Evolutionary conservation across 306 rosid genomes (phyloP).

Genomic region (Cyamopsis tetragonoloba): DNA sequence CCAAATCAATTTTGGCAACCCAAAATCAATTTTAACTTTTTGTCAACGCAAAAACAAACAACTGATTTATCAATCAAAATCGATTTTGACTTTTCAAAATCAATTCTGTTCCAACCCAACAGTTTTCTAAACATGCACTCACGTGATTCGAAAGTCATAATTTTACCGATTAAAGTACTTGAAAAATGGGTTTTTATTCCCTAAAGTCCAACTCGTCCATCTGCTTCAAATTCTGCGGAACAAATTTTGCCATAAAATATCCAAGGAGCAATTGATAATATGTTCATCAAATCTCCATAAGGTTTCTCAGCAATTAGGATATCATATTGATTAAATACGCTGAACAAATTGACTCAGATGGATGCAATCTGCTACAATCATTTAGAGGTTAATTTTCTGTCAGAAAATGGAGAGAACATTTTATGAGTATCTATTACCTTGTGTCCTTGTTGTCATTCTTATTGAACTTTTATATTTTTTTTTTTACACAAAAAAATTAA

Average conservation of each 20-base stretch:
- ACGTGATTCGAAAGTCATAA: no score
- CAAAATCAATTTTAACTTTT: no score
- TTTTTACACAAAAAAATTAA: background rate
- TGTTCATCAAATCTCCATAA: background rate
- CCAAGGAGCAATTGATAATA: background rate
- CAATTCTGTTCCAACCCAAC: no score
- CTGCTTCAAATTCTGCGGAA: background rate
- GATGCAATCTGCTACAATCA: slow-evolving; percentile 31
- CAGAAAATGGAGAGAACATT: background rate
- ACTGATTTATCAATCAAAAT: no score
- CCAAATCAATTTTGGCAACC: no score
- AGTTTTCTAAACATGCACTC: no score
- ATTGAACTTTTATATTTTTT: background rate
- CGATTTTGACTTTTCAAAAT: no score
- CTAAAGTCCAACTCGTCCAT: no score
- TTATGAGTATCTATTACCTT: background rate
- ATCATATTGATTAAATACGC: background rate
- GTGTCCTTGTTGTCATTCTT: background rate
- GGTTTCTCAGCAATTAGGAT: background rate
- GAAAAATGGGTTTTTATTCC: no score
- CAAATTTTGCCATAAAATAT: background rate
- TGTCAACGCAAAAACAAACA: no score
- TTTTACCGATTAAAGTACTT: no score
- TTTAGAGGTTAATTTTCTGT: background rate
- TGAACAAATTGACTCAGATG: background rate